phyloP scores from a whole-genome alignment of 2,329 filamentous ascomycete species.

The Alternaria arborescens region DNA sequence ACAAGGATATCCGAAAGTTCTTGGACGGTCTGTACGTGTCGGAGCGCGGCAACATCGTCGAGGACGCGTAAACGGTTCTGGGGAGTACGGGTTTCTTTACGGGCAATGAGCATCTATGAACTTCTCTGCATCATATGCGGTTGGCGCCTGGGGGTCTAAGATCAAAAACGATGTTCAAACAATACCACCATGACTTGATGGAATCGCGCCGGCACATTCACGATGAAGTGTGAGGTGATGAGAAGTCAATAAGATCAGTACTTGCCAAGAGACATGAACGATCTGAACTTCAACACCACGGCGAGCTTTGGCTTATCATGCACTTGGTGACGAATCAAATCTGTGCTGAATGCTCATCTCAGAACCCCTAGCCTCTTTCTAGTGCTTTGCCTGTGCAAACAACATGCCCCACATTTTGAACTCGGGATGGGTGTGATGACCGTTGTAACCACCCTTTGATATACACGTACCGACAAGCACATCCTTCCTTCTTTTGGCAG shows the following conservation, averaged over 20 bases:
- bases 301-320: constrained; percentile 2
- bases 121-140: constrained; percentile 52
- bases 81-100: constrained; percentile 51
- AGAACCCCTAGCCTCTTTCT: background rate
- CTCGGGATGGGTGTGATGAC: background rate
- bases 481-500: background rate
- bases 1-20: constrained; percentile 99
- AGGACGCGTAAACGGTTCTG: constrained; percentile 58
- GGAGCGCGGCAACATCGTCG: constrained; percentile 94
- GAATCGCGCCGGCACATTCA: constrained; percentile 19
- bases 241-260: constrained; percentile 15
- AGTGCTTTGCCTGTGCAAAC: background rate
- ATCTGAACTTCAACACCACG: constrained; percentile 11
- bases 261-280: constrained; percentile 10
- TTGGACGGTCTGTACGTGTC: constrained; percentile 99
- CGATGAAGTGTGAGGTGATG: constrained; percentile 14
- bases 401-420: background rate
- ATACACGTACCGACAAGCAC: background rate
- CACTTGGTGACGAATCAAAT: background rate
- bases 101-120: constrained; percentile 53
- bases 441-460: background rate
- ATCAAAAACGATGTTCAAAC: constrained; percentile 52
- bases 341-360: constrained; percentile 5
- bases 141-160: constrained; percentile 50
- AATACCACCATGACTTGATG: constrained; percentile 45